Base-by-base conservation (phyloP, 441 rosid genomes). In the Populus hybrid region DNA sequence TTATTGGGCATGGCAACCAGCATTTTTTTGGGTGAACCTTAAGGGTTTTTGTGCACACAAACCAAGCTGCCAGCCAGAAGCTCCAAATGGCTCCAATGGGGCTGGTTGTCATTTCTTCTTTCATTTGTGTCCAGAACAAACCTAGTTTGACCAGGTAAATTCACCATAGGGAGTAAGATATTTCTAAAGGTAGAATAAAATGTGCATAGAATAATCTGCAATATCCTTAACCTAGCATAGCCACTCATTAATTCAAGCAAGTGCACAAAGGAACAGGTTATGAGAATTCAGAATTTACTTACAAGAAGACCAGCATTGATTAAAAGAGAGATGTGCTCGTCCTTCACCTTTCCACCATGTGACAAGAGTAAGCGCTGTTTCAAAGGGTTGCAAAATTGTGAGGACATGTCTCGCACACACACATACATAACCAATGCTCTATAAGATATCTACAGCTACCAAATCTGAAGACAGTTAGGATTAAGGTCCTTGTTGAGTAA, bases 221-320 rank as follows among this genome's bases (percentile, higher is more conserved):
- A 18, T 23, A 34, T 50, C 50, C 3, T 66, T 67, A 61, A 2
- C 38, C 46, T 64, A 26, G 40, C 65, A 23, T 19, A 57, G 24
- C 10, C 24, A 74, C 8, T n/a, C 35, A 70, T 65, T 21, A 40
- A 78, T 46, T 63, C 76, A 70, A 78, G 57, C 28, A 65, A 75
- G 3, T 19, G 66, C 46, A 77, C 24, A 24, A 63, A 61, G 38
- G n/a, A 73, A 73, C 14, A 21, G 63, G 66, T 19, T 67, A 67
- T 32, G 61, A 77, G 70, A 81, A 18, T 34, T 70, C 63, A 21
- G 79, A 77, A 34, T 69, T 69, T 75, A 81, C 99, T 89, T 89
- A 96, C 98, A 74, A 96, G 90, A 81, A 94, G 89, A 72, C 98
- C 98, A 69, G 93, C 91, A 71, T 91, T 93, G 70, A 94, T 91